Evolutionary conservation across 768 basidiomycete species (phyloP), one percentile per base, ranked within the genome.

Genomic region (Leucosporidium yakuticum): DNA sequence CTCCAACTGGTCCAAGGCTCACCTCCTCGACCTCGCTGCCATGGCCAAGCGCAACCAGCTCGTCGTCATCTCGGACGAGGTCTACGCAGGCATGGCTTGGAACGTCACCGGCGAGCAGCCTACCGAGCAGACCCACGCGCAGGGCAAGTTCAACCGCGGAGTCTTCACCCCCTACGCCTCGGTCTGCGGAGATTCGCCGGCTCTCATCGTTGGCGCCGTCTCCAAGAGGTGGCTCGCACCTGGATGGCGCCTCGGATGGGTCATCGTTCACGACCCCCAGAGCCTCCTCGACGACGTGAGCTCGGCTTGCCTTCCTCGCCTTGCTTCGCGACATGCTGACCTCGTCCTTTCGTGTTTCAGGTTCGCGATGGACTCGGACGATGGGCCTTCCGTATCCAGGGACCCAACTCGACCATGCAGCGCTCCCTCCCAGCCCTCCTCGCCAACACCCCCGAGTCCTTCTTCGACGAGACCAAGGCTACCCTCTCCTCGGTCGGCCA

Each of bases 211-310:
- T 36, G 77, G 77, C 9, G 79, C 78, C n/a, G 72, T 80, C 11
- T 79, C 79, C 23, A 80, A 80, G 69, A 72, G 79, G 5, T 80
- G 79, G 76, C 71, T 80, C 23, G 69, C 79, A 0, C 79, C 79
- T 2, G 79, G 79, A 3, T 79, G 78, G 78, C 71, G 79, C 27
- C 74, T 77, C 62, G 79, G 79, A 9, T 80, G 79, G 79, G 65
- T 78, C 36, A 69, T 73, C 19, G 59, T 79, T 0, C 78, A 79
- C 69, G 79, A 80, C 68, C 79, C 79, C 4, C 68, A 75, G 8
- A 65, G 72, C 23, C 74, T 79, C 3, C 76, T 78, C 17, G 51
- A 39, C 9, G 71, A 73, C 0, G 67, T 60, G 17, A 27, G 25
- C 31, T 25, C 54, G 27, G 29, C 29, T 5, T 11, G 7, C 7